Evolutionary conservation across 2,329 filamentous ascomycete genomes (phyloP).

Genomic region (Escovopsis sp.): DNA sequence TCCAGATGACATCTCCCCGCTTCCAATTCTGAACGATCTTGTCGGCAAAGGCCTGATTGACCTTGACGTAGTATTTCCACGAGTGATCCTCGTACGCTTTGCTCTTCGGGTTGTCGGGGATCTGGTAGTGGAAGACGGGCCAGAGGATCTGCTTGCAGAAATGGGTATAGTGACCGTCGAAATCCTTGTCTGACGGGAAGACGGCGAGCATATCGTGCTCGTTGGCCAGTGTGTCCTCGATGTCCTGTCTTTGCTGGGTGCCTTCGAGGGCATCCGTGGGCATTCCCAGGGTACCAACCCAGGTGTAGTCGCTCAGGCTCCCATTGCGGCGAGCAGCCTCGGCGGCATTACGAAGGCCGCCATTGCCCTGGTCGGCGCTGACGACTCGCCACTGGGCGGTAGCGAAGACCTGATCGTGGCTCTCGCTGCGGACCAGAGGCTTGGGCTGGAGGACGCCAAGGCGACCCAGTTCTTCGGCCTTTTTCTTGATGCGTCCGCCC

Average conservation of each 20-base stretch:
- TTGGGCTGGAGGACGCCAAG: slow-evolving; percentile 44
- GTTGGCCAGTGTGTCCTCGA: slow-evolving; percentile 64
- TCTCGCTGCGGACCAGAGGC: slow-evolving; percentile 39
- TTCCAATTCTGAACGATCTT: slow-evolving; percentile 87
- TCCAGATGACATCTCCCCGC: slow-evolving; percentile 81
- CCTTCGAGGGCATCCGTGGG: slow-evolving; percentile 73
- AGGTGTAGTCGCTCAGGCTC: slow-evolving; percentile 60
- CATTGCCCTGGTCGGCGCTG: slow-evolving; percentile 80
- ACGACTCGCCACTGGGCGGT: slow-evolving; percentile 72
- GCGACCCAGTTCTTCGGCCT: slow-evolving; percentile 41
- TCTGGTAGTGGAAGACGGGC: slow-evolving; percentile 97
- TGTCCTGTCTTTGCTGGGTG: slow-evolving; percentile 62
- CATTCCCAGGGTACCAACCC: slow-evolving; percentile 87
- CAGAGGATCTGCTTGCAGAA: slow-evolving; percentile 97
- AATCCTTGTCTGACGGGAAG: slow-evolving; percentile 78
- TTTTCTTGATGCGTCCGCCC: slow-evolving; percentile 41
- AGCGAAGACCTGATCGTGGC: slow-evolving; percentile 56
- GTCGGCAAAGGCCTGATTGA: slow-evolving; percentile 89
- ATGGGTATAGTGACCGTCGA: slow-evolving; percentile 87
- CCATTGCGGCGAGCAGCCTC: slow-evolving; percentile 60
- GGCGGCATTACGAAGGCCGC: slow-evolving; percentile 77
- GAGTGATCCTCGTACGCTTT: slow-evolving; percentile 97
- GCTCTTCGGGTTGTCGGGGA: slow-evolving; percentile 94
- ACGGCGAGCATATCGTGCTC: slow-evolving; percentile 75
- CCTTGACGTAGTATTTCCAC: slow-evolving; percentile 83